Evolutionary conservation across 108 stramenopile genomes (phyloP), one percentile per base, ranked within the genome.

Genomic region (Chaetoceros tenuissimus): DNA sequence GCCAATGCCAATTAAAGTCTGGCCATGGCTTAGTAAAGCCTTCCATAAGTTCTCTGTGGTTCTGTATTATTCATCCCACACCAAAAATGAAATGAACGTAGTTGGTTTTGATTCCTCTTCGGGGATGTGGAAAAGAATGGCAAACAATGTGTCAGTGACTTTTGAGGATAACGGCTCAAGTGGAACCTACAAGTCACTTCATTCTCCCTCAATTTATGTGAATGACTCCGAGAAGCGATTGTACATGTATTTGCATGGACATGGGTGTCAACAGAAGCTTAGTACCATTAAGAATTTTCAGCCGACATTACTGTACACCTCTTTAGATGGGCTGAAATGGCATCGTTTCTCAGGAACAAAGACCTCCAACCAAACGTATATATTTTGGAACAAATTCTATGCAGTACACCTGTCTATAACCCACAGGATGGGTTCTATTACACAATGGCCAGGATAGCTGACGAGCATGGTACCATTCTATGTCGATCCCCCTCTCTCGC

Each of bases 191-290:
- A 51, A 24, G 10, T 17, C 56, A 57, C 40, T 44, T 44, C 51
- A 25, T 18, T n/a, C 17, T 44, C 24, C 24, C 46, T 57, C 56
- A 44, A 24, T n/a, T n/a, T n/a, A n/a, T n/a, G n/a, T n/a, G n/a
- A n/a, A n/a, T n/a, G n/a, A n/a, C n/a, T n/a, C n/a, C n/a, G n/a
- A n/a, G n/a, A n/a, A n/a, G n/a, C n/a, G n/a, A 24, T 5, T 19
- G 16, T 46, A 20, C 50, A 61, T 24, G 60, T 61, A 61, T 19
- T 21, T 61, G 10, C 60, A 61, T 21, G 60, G 60, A n/a, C 60
- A 61, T 29, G 24, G 28, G 8, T 61, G 60, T 53, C 47, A 53
- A n/a, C n/a, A n/a, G n/a, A n/a, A n/a, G n/a, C n/a, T n/a, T n/a
- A n/a, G n/a, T n/a, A n/a, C n/a, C 29, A 25, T 0, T 26, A 21